Evolutionary conservation across 2,329 filamentous ascomycete species (phyloP), one percentile per base, ranked within the genome.

Genomic region (Sphaerulina vaccinii): DNA sequence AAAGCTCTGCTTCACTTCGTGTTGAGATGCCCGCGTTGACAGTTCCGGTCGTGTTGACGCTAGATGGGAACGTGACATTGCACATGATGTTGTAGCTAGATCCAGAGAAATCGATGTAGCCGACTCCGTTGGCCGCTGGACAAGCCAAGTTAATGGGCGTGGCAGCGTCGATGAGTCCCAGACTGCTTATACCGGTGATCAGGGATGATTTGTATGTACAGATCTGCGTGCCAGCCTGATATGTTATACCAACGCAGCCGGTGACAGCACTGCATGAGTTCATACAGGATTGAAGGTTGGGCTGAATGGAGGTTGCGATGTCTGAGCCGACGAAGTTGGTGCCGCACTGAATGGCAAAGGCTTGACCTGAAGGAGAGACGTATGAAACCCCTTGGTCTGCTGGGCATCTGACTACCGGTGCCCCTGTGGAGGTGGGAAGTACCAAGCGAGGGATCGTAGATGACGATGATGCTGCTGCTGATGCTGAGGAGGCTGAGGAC

Each of bases 51-150:
- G 41, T 19, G 1, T 53, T 48, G 9, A 43, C 41, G 18, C 45
- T 49, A 5, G 24, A 16, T 15, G 59, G 63, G 23, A 60, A 65
- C 7, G 51, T 58, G 6, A 56, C 51, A 32, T 64, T 57, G 46
- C 64, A 66, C 19, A 61, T 46, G 5, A 65, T 59, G 40, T 65
- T 54, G 49, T 66, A 66, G 7, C 56, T 52, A 8, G 52, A 52
- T 18, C 63, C 64, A 2, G 45, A 50, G 19, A 48, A 41, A 52
- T 66, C 64, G 13, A 62, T 43, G 39, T 62, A 62, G 5, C 46
- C 41, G 5, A 51, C 49, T 2, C 56, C 56, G 24, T 65, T 57
- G 2, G 54, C 64, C 16, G 50, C 51, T 1, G 63, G 61, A 43
- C 64, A 66, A 2, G 44, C 49, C 2, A 65, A 39, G 33, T 65